Evolutionary conservation across 208 protist species (phyloP).

Genomic region (Trypanosoma mega): DNA sequence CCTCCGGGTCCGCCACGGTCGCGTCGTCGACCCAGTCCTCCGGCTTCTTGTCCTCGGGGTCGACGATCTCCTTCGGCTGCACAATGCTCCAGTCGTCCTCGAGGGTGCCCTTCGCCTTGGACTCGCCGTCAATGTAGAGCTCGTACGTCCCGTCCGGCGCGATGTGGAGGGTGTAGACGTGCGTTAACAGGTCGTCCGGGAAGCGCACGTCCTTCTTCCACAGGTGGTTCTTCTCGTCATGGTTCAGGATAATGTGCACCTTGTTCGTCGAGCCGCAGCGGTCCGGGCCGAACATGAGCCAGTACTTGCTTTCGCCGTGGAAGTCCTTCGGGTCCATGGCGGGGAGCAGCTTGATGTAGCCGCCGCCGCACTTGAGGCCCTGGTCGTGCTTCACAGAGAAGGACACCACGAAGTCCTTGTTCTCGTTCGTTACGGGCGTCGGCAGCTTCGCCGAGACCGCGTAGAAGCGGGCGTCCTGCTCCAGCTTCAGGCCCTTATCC

Average conservation of each 20-base stretch:
- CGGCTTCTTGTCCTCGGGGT: constrained; percentile 83
- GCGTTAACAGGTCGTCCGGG: constrained; percentile 80
- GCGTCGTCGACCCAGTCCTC: constrained; percentile 82
- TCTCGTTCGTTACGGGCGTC: constrained; percentile 73
- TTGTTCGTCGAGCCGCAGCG: constrained; percentile 80
- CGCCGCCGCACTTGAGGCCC: constrained; percentile 90
- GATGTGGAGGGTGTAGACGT: constrained; percentile 94
- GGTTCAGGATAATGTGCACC: constrained; percentile 94
- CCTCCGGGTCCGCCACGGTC: constrained; percentile 81
- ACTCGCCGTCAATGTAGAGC: constrained; percentile 82
- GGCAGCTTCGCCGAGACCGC: constrained; percentile 76
- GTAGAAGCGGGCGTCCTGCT: constrained; percentile 89
- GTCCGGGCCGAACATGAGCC: constrained; percentile 97
- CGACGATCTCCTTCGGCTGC: constrained; percentile 74
- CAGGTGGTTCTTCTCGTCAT: constrained; percentile 92
- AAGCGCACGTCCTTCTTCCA: constrained; percentile 70
- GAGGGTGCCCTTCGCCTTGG: constrained; percentile 62
- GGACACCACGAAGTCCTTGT: constrained; percentile 89
- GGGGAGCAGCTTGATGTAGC: constrained; percentile 94
- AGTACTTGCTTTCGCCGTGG: constrained; percentile 86
- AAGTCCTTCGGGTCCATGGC: constrained; percentile 76
- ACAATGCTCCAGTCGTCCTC: constrained; percentile 92
- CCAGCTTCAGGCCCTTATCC: constrained; percentile 85
- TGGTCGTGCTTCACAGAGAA: constrained; percentile 93
- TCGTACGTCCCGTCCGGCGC: constrained; percentile 91